phyloP scores from a whole-genome alignment of 2,329 filamentous ascomycete genomes.

The Verticillium nubilum region DNA sequence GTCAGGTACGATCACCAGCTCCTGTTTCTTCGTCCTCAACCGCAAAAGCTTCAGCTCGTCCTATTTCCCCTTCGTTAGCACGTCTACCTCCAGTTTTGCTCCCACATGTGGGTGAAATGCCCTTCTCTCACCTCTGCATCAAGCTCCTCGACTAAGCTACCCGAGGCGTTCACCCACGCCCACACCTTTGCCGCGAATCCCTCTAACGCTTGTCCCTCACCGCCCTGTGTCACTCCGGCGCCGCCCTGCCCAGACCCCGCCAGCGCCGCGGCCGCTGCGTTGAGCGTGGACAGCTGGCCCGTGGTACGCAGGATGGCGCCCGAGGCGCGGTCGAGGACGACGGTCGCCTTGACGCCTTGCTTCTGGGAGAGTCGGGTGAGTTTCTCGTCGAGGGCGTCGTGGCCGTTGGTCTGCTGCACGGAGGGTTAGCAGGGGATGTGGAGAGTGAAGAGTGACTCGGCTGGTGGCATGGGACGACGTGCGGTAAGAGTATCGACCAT shows the following conservation, averaged over 20 bases:
- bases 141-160: slow-evolving; percentile 64
- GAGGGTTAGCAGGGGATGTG: background rate
- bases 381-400: slow-evolving; percentile 59
- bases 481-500: slow-evolving; percentile 16
- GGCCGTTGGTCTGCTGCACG: slow-evolving; percentile 32
- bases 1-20: slow-evolving; percentile 79
- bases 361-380: slow-evolving; percentile 70
- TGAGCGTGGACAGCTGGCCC: slow-evolving; percentile 59
- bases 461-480: slow-evolving; percentile 5
- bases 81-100: background rate
- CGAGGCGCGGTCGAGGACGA: slow-evolving; percentile 66
- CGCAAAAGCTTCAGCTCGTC: slow-evolving; percentile 74
- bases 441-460: background rate
- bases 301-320: slow-evolving; percentile 72
- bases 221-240: slow-evolving; percentile 32
- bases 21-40: slow-evolving; percentile 77
- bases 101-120: background rate
- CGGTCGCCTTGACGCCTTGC: slow-evolving; percentile 70
- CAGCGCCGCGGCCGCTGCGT: slow-evolving; percentile 28
- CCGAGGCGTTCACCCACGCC: slow-evolving; percentile 66
- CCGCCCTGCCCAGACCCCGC: slow-evolving; percentile 38
- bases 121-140: slow-evolving; percentile 57
- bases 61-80: slow-evolving; percentile 25
- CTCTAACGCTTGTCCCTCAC: slow-evolving; percentile 56
- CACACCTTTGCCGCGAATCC: slow-evolving; percentile 73